A percentile compares a stretch with the other conserved stretches of the same genome.
Conservation (phyloP, 1,284 basidiomycete genomes). For the Neonothopanus nambi region DNA sequence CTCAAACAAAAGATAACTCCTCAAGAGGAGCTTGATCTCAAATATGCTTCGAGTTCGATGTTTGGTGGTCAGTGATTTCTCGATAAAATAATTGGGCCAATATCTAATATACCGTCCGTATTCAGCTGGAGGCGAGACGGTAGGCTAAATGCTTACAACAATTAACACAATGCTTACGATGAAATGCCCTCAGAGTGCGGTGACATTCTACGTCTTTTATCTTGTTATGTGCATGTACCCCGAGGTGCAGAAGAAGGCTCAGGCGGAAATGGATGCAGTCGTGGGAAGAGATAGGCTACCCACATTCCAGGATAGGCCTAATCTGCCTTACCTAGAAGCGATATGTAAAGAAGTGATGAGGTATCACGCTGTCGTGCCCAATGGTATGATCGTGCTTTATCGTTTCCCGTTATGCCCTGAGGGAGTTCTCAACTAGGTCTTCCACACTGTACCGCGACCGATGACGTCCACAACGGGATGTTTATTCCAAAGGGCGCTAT, state of each 20-base stretch:
- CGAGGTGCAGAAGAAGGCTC: conserved; percentile 38
- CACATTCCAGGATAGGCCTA: conserved; percentile 36
- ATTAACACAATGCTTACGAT: not conserved
- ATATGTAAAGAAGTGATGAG: conserved; percentile 44
- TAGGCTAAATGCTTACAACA: conserved; percentile 5
- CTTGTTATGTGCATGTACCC: conserved; percentile 40
- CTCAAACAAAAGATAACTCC: conserved; percentile 14
- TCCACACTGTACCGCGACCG: conserved; percentile 22
- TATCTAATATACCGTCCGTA: conserved; percentile 1
- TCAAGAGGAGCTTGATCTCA: conserved; percentile 20
- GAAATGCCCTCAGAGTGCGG: conserved; percentile 17
- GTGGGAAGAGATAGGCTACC: conserved; percentile 40
- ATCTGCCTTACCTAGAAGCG: conserved; percentile 41
- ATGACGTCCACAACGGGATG: conserved; percentile 25
- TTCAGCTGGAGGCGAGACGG: conserved; percentile 23
- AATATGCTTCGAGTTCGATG: conserved; percentile 23
- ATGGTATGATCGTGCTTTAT: conserved; percentile 19
- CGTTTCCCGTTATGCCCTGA: not conserved
- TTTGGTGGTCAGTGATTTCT: conserved; percentile 23
- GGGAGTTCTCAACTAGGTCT: conserved; percentile 12
- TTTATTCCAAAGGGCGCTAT: conserved; percentile 26
- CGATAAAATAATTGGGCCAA: not conserved
- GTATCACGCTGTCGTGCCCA: conserved; percentile 32
- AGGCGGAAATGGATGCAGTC: conserved; percentile 40
- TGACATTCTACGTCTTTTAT: conserved; percentile 31